Percentiles rank a stretch among this genome's conserved stretches.
Conservation (phyloP, 768 basidiomycete species). For the Boletus bicolor region DNA sequence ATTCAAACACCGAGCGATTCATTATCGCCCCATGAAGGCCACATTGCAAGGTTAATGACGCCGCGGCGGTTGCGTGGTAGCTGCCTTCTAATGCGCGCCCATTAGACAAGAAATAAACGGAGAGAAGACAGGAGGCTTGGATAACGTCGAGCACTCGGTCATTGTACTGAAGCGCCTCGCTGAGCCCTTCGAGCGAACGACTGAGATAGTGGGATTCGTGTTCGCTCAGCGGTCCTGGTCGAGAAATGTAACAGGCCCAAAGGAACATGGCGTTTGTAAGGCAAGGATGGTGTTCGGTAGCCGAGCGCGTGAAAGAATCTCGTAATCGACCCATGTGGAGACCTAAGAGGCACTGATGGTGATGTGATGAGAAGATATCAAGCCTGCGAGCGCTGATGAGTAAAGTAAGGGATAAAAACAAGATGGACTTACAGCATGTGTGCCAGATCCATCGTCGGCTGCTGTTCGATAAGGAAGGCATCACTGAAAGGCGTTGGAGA, state of each 20-base stretch:
- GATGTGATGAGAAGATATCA: slow-evolving; percentile 73
- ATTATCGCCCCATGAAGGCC: slow-evolving; percentile 54
- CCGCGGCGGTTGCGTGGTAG: slow-evolving; percentile 73
- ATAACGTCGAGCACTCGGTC: slow-evolving; percentile 66
- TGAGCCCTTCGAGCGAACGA: slow-evolving; percentile 59
- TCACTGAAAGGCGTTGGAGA: slow-evolving; percentile 55
- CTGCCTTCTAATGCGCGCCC: slow-evolving; percentile 76
- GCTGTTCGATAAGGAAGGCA: slow-evolving; percentile 42
- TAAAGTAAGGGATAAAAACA: slow-evolving; percentile 3
- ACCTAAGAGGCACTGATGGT: slow-evolving; percentile 70
- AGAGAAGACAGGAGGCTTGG: slow-evolving; percentile 71
- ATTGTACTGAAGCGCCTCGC: slow-evolving; percentile 56
- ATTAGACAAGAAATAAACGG: slow-evolving; percentile 73
- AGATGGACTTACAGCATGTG: slow-evolving; percentile 56
- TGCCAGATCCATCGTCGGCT: slow-evolving; percentile 56
- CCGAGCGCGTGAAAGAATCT: slow-evolving; percentile 53
- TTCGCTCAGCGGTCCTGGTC: slow-evolving; percentile 63
- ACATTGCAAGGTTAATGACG: slow-evolving; percentile 68
- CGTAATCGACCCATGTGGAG: slow-evolving; percentile 64
- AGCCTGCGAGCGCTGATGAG: slow-evolving; percentile 42
- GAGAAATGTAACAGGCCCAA: slow-evolving; percentile 79
- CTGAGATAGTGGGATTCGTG: slow-evolving; percentile 73
- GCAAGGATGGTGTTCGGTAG: slow-evolving; percentile 63
- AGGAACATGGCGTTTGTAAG: slow-evolving; percentile 80
- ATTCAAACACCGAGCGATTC: slow-evolving; percentile 34